phyloP scores from a whole-genome alignment of 257 asterid species.

The Solanum peruvianum region DNA sequence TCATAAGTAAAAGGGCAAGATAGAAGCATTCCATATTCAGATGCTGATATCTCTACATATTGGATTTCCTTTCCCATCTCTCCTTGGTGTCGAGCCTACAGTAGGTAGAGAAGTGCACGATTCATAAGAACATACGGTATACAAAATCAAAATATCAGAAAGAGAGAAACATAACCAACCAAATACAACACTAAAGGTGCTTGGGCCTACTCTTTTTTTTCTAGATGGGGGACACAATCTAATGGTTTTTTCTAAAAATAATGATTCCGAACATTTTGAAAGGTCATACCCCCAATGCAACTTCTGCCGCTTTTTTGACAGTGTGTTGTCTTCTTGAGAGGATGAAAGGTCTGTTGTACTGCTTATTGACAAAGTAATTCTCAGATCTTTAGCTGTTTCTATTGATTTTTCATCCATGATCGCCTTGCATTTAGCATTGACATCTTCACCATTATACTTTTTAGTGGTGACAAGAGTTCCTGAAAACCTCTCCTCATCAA shows the following conservation, averaged over 20 bases:
- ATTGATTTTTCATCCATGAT: background rate
- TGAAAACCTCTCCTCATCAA: slow-evolving; percentile 7
- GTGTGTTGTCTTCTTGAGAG: slow-evolving; percentile 5
- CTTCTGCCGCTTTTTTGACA: slow-evolving; percentile 38
- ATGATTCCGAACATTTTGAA: background rate
- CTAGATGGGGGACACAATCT: background rate
- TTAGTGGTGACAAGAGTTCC: slow-evolving; percentile 21
- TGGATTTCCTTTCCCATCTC: slow-evolving; percentile 88
- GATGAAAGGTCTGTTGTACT: slow-evolving; percentile 3
- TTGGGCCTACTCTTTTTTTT: background rate
- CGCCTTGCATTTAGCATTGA: slow-evolving; percentile 5
- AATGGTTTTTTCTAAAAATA: background rate
- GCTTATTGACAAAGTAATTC: slow-evolving; percentile 3
- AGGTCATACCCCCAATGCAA: slow-evolving; percentile 73
- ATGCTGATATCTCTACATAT: slow-evolving; percentile 39
- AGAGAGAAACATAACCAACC: background rate
- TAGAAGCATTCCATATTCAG: background rate
- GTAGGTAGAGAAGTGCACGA: background rate
- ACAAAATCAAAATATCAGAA: background rate
- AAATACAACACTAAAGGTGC: background rate
- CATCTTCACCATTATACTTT: slow-evolving; percentile 23
- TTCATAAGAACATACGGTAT: background rate
- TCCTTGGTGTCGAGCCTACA: slow-evolving; percentile 69
- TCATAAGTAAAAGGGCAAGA: background rate
- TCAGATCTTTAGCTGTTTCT: slow-evolving; percentile 9